Evolutionary conservation across 257 asterid genomes (phyloP).

Genomic region (Gentiana macrophylla): DNA sequence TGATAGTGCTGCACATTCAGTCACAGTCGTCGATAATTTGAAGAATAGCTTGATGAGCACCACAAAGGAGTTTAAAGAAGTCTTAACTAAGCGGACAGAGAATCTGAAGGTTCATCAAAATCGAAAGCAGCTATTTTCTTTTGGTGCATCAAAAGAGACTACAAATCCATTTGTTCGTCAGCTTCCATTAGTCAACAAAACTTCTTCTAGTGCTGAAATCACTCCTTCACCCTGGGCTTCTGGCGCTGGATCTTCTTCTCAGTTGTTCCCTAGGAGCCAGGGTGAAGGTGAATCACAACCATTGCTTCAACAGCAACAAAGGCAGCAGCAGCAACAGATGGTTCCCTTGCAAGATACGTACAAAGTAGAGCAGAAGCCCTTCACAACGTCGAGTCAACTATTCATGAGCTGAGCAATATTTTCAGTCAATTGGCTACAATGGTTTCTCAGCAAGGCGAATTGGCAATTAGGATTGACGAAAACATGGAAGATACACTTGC

Average conservation of each 20-base stretch:
- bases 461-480: constrained; percentile 93
- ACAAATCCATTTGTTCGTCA: constrained; percentile 85
- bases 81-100: constrained; percentile 93
- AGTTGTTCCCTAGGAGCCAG: constrained; percentile 49
- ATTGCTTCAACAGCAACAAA: constrained; percentile 65
- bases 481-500: constrained; percentile 79
- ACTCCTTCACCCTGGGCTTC: constrained; percentile 82
- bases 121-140: constrained; percentile 70
- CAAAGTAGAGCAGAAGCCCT: constrained; percentile 96
- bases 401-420: constrained; percentile 78
- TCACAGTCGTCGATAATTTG: constrained; percentile 86
- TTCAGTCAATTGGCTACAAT: constrained; percentile 86
- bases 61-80: constrained; percentile 92
- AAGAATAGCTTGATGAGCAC: constrained; percentile 84
- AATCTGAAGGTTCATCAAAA: constrained; percentile 80
- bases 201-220: constrained; percentile 37
- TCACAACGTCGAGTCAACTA: constrained; percentile 85
- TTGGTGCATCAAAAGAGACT: constrained; percentile 50
- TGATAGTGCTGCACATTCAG: constrained; percentile 79
- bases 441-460: constrained; percentile 95
- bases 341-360: constrained; percentile 82
- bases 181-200: constrained; percentile 68
- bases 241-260: constrained; percentile 43
- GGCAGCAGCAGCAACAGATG: constrained; percentile 66
- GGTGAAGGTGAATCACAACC: constrained; percentile 72